Evolutionary conservation across 1,139 yeast species (phyloP).

Genomic region (Suhomyces chickasaworum): DNA sequence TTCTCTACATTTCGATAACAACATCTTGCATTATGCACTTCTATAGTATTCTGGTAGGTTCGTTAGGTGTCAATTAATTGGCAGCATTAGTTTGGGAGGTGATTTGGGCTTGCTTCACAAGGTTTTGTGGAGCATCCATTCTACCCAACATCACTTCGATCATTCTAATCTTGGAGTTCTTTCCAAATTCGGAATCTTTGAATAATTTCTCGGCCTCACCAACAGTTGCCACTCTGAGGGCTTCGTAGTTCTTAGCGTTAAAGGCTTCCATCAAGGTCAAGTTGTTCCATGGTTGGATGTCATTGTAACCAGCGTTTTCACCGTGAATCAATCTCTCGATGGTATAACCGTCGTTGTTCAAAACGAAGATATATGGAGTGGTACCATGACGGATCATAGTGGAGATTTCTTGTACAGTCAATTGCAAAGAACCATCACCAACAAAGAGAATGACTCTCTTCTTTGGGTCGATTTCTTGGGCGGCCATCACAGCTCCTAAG

Average conservation of each 20-base stretch:
- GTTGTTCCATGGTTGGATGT: slow-evolving; percentile 83
- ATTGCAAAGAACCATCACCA: slow-evolving; percentile 89
- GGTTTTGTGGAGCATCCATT: slow-evolving; percentile 79
- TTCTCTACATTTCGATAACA: background rate
- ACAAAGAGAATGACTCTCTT: slow-evolving; percentile 80
- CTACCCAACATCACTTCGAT: slow-evolving; percentile 78
- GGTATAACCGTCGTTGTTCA: slow-evolving; percentile 90
- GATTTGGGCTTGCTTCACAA: slow-evolving; percentile 52
- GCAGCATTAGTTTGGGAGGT: slow-evolving; percentile 65
- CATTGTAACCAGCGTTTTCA: slow-evolving; percentile 71
- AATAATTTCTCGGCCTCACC: slow-evolving; percentile 69
- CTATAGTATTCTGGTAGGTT: background rate
- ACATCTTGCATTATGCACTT: background rate
- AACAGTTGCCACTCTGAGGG: slow-evolving; percentile 57
- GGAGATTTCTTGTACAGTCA: slow-evolving; percentile 85
- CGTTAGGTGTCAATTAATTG: slow-evolving; percentile 10
- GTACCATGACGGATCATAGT: slow-evolving; percentile 81
- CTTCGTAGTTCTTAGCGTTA: slow-evolving; percentile 64
- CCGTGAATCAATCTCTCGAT: slow-evolving; percentile 90
- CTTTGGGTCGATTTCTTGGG: slow-evolving; percentile 64
- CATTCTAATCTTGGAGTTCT: slow-evolving; percentile 68
- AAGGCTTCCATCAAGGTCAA: slow-evolving; percentile 66
- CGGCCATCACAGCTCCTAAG: slow-evolving; percentile 37
- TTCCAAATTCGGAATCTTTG: slow-evolving; percentile 54
- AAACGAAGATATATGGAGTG: slow-evolving; percentile 62